These are phyloP conservation scores for Calonectria honghensis DNA, from an alignment of 2,329 filamentous ascomycete species.

Conservation along the genomic window DNA sequence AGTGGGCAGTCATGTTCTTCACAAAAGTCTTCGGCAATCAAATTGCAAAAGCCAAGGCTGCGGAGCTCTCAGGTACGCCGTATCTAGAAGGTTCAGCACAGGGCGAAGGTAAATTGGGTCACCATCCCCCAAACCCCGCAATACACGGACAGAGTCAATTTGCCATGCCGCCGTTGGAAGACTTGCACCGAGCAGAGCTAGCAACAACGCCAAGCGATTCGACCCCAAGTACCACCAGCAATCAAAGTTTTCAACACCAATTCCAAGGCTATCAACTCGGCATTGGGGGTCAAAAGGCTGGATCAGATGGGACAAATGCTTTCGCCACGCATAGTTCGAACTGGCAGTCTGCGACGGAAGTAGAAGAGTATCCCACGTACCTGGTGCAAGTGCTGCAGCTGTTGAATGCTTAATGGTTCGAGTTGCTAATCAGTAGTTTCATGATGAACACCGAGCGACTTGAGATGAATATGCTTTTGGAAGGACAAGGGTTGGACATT, in stretches of 20 bases:
- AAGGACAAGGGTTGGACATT: background rate
- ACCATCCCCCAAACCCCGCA: background rate
- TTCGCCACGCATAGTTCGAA: background rate
- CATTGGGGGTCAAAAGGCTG: background rate
- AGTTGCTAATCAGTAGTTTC: background rate
- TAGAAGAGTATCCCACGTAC: background rate
- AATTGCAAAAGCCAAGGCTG: background rate
- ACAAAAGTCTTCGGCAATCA: background rate
- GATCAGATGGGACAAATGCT: background rate
- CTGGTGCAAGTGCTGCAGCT: background rate
- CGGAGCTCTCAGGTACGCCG: too few relatives aligned
- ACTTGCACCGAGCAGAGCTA: background rate
- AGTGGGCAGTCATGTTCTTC: background rate
- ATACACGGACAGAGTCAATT: background rate
- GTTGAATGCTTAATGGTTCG: background rate
- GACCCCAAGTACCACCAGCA: background rate
- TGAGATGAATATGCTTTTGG: background rate
- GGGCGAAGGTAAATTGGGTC: background rate
- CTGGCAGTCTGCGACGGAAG: background rate
- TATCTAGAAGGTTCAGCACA: background rate
- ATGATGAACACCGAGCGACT: background rate
- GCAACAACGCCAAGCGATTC: background rate
- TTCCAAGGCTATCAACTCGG: background rate
- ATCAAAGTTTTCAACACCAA: background rate
- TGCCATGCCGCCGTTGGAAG: background rate